Evolutionary conservation across 106 monocot genomes (phyloP), one percentile per base, ranked within the genome.

Genomic region (Apostasia ramifera): DNA sequence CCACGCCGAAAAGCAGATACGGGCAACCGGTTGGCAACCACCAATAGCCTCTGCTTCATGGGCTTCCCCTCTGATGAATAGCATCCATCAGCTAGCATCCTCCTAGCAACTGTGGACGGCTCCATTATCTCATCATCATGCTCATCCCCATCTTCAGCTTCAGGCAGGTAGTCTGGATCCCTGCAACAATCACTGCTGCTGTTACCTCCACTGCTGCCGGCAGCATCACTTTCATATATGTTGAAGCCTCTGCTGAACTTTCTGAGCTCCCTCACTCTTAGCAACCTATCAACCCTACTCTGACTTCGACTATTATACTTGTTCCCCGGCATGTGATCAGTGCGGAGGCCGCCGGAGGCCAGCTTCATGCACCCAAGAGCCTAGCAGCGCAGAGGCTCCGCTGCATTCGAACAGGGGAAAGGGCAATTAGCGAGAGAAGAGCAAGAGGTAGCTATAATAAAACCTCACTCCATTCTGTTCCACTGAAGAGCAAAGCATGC

Each of bases 21-120:
- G 0, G 95, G 95, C 53, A 97, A 66, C 70, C 95, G 70, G 70
- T 97, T 97, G 0, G 95, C 95, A 45, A 97, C 95, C 44, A 97
- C 95, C 44, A 97, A 79, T 61, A 97, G 72, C 70, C 95, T 53
- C 84, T 97, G 95, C 77, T 84, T 92, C 76, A 80, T 54, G 15
- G 82, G 81, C 46, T 69, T 60, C 37, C 71, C 85, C 40, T 70
- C 76, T 7, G 66, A 66, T 14, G 52, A 74, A 40, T 49, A 44
- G 12, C 6, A 62, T 26, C 69, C 77, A 6, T 77, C 69, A 44
- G 70, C 26, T 8, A 46, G 50, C 42, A 55, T 57, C 58, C 73
- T 53, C 53, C 11, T 11, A 13, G 63, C 47, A 9, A 76, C 64
- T 40, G 61, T 26, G 39, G 62, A 55, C 6, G 61, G 59, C 38